A percentile compares a stretch with the other conserved stretches of the same genome.
Conservation (phyloP, 208 protist genomes). For the Trypanosoma mega region DNA sequence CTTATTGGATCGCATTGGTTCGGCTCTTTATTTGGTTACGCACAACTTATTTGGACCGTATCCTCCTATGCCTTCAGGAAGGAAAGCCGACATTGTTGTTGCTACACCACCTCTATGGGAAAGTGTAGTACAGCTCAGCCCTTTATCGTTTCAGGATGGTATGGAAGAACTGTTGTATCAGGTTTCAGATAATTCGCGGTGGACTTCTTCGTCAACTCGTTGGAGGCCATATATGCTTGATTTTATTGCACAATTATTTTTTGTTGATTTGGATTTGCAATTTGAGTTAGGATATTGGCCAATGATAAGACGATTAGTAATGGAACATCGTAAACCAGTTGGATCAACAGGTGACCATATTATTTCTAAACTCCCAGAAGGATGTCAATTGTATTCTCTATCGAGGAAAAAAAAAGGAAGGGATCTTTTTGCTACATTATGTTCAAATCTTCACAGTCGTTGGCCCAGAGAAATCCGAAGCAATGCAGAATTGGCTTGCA, state of each 20-base stretch:
- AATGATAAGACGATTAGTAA: constrained; percentile 13
- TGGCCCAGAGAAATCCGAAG: background rate
- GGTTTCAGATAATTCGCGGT: constrained; percentile 28
- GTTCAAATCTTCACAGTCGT: constrained; percentile 5
- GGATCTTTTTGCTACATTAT: constrained; percentile 12
- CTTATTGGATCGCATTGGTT: constrained; percentile 45
- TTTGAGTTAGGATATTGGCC: constrained; percentile 46
- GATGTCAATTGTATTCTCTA: constrained; percentile 23
- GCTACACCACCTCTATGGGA: constrained; percentile 73
- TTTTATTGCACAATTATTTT: constrained; percentile 50
- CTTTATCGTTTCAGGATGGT: constrained; percentile 15
- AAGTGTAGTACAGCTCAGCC: constrained; percentile 30
- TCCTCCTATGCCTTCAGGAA: constrained; percentile 51
- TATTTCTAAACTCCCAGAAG: constrained; percentile 7
- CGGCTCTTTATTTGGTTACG: constrained; percentile 65
- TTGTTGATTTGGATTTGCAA: constrained; percentile 68
- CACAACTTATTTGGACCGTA: constrained; percentile 80
- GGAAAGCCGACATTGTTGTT: constrained; percentile 74
- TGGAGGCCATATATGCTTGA: constrained; percentile 62
- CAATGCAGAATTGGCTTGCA: constrained; percentile 5
- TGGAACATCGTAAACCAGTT: constrained; percentile 1
- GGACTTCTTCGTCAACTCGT: constrained; percentile 48
- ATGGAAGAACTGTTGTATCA: constrained; percentile 59
- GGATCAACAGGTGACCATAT: background rate
- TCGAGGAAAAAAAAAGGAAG: background rate